Percentiles rank a stretch among this genome's conserved stretches.
Conservation (phyloP, 352 stramenopile species). For the Phytopythium helicoides region DNA sequence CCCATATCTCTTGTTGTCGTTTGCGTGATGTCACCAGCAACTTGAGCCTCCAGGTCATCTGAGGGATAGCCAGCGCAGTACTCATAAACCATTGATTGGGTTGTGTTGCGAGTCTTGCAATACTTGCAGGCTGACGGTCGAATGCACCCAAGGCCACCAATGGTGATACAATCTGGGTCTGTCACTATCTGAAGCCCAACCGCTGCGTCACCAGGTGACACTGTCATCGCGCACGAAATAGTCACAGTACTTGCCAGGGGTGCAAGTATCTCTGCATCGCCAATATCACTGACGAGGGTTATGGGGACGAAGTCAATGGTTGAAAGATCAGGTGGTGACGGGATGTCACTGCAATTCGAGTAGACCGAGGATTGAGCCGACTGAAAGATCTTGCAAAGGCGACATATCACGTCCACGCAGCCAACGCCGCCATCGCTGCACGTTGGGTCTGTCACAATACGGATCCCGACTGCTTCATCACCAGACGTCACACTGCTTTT, state of each 20-base stretch:
- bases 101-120: neutral
- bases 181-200: neutral
- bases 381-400: slow-evolving; percentile 25
- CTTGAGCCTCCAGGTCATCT: neutral
- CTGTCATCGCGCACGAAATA: neutral
- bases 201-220: neutral
- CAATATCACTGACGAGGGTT: neutral
- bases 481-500: neutral
- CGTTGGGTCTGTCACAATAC: slow-evolving; percentile 26
- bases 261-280: no score
- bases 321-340: slow-evolving; percentile 8
- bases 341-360: slow-evolving; percentile 17
- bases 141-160: neutral
- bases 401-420: slow-evolving; percentile 23
- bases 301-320: slow-evolving; percentile 27
- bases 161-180: neutral
- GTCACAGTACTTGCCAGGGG: no score
- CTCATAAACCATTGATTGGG: neutral
- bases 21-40: neutral
- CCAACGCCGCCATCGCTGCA: slow-evolving; percentile 30
- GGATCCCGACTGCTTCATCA: neutral
- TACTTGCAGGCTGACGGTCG: slow-evolving; percentile 1
- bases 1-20: neutral
- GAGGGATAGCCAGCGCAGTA: neutral
- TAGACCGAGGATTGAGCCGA: slow-evolving; percentile 21